Base-by-base conservation (phyloP, 129 eudicot genomes). In the Apium graveolens region DNA sequence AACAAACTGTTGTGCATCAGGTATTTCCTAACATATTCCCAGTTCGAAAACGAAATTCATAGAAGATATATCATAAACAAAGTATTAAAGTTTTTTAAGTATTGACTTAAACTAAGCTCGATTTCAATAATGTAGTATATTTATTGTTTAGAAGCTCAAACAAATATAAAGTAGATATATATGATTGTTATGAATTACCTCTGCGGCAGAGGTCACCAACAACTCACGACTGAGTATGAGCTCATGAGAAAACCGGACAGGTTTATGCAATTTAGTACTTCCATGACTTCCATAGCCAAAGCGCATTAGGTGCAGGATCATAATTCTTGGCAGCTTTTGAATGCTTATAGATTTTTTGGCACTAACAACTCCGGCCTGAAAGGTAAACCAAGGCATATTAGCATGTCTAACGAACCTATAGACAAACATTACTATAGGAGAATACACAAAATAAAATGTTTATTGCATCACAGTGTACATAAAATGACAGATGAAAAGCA, bases 301-400 rank as follows among this genome's bases (percentile, higher is more conserved):
- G 39, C 98, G 88, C 92, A 88, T 95, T 29, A 95, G 82, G 75
- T 95, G 98, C 82, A 95, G 76, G 75, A 95, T 86, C 97, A 95
- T 83, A 42, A 95, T 81, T 87, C 90, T 91, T 17, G 98, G 96
- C 69, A 95, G 94, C 35, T 92, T 75, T 71, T 90, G 96, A 77
- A 95, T 84, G 85, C 84, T 90, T 11, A 95, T 83, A 29, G 96
- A 91, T 82, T 95, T 95, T 78, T 86, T 90, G 60, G 98, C 98
- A 32, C 90, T 78, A 70, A 88, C 96, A 62, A 89, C 85, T 55
- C 97, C 98, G 69, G 86, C 89, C 98, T 95, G 94, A 76, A 82
- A 83, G 41, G 42, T 16, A n/a, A 69, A 2, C 73, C 68, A 76
- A 70, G 34, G 63, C 70, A 76, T 77, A 77, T 17, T 41, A 70